Evolutionary conservation across 2,329 filamentous ascomycete species (phyloP), one percentile per base, ranked within the genome.

Genomic region (Penicillium sp.): DNA sequence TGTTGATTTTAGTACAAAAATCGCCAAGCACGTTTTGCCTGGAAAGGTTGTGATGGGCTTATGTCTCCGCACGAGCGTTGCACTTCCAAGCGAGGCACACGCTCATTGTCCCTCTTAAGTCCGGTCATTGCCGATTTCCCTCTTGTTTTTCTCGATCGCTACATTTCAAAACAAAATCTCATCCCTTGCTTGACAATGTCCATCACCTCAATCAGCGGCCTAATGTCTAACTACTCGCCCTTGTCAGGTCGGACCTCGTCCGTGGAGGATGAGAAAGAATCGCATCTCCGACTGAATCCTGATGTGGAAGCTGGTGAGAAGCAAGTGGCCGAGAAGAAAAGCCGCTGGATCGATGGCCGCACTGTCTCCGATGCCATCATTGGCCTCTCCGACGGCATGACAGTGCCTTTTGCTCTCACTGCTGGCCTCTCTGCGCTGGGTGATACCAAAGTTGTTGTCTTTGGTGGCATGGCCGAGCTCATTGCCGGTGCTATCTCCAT

Each of bases 401-500:
- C 90, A 0, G 90, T 93, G 0, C 90, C 90, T 0, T 93, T 93
- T 64, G 90, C 90, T 16, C 79, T 93, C 37, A 91, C 88, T 0
- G 90, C 90, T 0, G 90, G 90, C 14, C 79, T 93, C 51, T 75
- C 71, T 8, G 77, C 76, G 2, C 77, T 89, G 46, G 86, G 86
- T n/a, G 80, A 84, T 69, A 86, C 85, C 31, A 82, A 80, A 48
- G 82, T 88, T 4, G 86, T 89, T 62, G 84, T 93, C 57, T 85
- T 89, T 61, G 89, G 87, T 51, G 89, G 89, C 7, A 78, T 90
- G 29, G 89, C 89, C 5, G 89, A 92, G 77, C 81, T 92, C 48
- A 88, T 90, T 69, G 87, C 87, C 0, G 89, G 90, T 19, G 86
- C 87, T 63, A 90, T 92, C 63, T 88, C 84, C 53, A 92, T 92